Base-by-base conservation (phyloP, 768 basidiomycete species). In the Lactarius sanguifluus region DNA sequence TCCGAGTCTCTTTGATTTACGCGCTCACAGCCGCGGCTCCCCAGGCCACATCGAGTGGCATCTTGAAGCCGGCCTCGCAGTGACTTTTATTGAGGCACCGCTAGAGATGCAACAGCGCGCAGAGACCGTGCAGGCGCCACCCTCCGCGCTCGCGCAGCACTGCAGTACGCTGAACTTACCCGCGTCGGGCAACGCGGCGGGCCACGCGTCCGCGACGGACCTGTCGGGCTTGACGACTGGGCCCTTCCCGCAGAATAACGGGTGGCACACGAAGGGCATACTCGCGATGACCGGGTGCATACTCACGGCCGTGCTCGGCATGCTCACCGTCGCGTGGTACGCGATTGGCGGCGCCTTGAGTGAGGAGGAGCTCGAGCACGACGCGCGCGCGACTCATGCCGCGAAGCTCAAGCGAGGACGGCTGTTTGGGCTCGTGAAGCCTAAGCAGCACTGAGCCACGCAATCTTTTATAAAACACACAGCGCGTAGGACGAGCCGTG, bases 41-140 rank as follows among this genome's bases (percentile, higher is more conserved):
- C 25, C 65, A 90, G 88, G 89, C 74, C 90, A 92, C 76, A 90
- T 91, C 70, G 90, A 92, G 74, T 94, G 92, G 91, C 92, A 95
- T 76, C 78, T 94, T 5, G 83, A 91, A 77, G 79, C 81, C 61
- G 96, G 96, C 10, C 86, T 99, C 38, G 96, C 94, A 0, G 82
- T 91, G 45, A 86, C 90, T 71, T 82, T 99, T 72, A 79, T 98
- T 76, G 89, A 91, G 72, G 93, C 95, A 7, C 93, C 94, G 0
- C 77, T 88, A 7, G 71, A 82, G 57, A 83, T 85, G 3, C 94
- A 96, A 74, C 75, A 85, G 69, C 79, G 79, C 40, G 65, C 69
- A 20, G 70, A 73, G 9, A 76, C 76, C 56, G 76, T 65, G 18
- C 74, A 89, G 32, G 94, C 94, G 0, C 80, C 84, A 13, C 75